Evolutionary conservation across 192 early-diverging fungal genomes (phyloP).

Genomic region (Mortierella antarctica): DNA sequence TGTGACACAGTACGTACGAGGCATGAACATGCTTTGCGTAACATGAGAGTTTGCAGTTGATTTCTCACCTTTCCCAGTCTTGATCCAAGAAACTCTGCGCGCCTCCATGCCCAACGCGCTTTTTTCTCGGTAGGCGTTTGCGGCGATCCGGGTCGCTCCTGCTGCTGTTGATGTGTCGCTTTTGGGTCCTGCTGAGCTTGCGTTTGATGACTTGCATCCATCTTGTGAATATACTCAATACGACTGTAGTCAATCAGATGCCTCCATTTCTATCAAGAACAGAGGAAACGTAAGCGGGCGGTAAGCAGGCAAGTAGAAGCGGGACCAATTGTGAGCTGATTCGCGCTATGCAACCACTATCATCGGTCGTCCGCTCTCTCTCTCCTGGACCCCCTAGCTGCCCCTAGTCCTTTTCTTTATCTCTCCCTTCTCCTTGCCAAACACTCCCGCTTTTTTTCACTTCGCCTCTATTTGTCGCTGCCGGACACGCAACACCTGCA

Average conservation of each 20-base stretch:
- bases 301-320: background rate
- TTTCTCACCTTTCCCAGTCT: constrained; percentile 32
- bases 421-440: background rate
- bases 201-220: constrained; percentile 16
- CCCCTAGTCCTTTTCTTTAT: background rate
- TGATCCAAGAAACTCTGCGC: constrained; percentile 43
- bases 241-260: constrained; percentile 38
- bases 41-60: background rate
- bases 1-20: background rate
- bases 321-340: background rate
- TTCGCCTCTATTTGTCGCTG: no score
- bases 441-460: background rate
- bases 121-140: constrained; percentile 14
- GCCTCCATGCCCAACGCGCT: constrained; percentile 38
- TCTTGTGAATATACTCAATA: constrained; percentile 32
- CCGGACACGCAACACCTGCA: background rate
- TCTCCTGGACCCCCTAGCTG: no score
- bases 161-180: background rate
- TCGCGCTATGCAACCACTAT: no score
- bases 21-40: background rate
- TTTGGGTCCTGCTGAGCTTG: background rate
- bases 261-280: constrained; percentile 44
- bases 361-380: no score
- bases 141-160: background rate
- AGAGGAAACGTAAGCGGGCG: background rate